Evolutionary conservation across 2,329 filamentous ascomycete species (phyloP).

Genomic region (Trichoderma oligosporum): DNA sequence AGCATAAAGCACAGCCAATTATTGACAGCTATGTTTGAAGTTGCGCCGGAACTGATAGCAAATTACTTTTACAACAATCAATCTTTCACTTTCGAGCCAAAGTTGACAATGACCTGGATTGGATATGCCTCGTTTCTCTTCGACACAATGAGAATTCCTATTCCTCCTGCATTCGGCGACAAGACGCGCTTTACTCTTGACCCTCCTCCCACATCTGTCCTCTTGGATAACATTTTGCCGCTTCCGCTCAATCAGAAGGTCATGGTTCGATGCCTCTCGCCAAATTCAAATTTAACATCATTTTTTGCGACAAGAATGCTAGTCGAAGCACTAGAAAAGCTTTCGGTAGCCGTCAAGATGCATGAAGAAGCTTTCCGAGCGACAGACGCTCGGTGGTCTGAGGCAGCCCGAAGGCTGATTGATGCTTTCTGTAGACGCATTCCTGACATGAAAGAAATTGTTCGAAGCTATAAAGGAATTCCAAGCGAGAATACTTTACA

Average conservation of each 20-base stretch:
- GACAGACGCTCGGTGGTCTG: slow-evolving; percentile 57
- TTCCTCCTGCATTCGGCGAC: slow-evolving; percentile 70
- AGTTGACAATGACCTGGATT: slow-evolving; percentile 89
- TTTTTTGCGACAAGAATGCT: slow-evolving; percentile 82
- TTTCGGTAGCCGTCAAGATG: slow-evolving; percentile 60
- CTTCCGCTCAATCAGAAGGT: slow-evolving; percentile 76
- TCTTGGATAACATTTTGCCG: slow-evolving; percentile 84
- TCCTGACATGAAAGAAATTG: slow-evolving; percentile 77
- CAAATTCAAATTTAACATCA: slow-evolving; percentile 72
- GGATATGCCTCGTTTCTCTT: slow-evolving; percentile 89
- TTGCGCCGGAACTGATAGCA: slow-evolving; percentile 80
- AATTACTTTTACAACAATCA: slow-evolving; percentile 81
- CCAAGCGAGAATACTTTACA: slow-evolving; percentile 67
- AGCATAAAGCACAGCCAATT: slow-evolving; percentile 78
- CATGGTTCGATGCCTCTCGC: slow-evolving; percentile 72
- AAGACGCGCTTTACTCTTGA: slow-evolving; percentile 55
- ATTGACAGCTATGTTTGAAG: slow-evolving; percentile 71
- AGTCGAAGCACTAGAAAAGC: slow-evolving; percentile 73
- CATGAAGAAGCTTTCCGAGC: slow-evolving; percentile 47
- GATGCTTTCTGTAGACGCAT: slow-evolving; percentile 74
- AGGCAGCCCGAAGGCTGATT: slow-evolving; percentile 63
- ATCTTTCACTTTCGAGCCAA: slow-evolving; percentile 83
- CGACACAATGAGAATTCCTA: slow-evolving; percentile 68
- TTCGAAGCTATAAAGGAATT: slow-evolving; percentile 68
- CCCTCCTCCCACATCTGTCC: slow-evolving; percentile 73